Evolutionary conservation across 75 land plant genomes (phyloP).

Genomic region (Sequoiadendron giganteum): DNA sequence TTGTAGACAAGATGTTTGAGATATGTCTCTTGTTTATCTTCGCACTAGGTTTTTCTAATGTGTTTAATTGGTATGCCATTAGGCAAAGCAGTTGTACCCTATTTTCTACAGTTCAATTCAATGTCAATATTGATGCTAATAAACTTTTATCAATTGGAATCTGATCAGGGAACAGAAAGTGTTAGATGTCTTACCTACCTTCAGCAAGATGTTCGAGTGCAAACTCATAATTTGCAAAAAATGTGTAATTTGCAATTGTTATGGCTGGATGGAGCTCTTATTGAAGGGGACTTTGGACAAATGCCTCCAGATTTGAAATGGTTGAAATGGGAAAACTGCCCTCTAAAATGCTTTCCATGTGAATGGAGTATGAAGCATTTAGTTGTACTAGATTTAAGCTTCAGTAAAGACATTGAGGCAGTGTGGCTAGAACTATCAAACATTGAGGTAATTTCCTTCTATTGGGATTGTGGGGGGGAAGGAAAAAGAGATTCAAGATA

Average conservation of each 20-base stretch:
- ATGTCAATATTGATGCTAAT: neutral
- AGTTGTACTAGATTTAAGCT: conserved; percentile 11
- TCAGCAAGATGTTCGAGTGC: conserved; percentile 14
- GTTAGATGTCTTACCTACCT: conserved; percentile 11
- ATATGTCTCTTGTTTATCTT: neutral
- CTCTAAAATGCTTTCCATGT: conserved; percentile 8
- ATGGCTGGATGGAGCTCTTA: conserved; percentile 12
- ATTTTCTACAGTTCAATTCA: neutral
- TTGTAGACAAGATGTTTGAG: neutral
- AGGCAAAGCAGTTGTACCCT: neutral
- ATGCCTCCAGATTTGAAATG: conserved; percentile 14
- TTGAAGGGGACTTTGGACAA: conserved; percentile 10
- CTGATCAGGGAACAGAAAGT: conserved; percentile 2
- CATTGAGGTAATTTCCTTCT: neutral
- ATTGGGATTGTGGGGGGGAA: neutral
- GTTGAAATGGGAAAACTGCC: conserved; percentile 17
- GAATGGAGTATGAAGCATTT: conserved; percentile 14
- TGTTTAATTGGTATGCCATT: neutral
- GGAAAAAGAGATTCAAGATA: neutral
- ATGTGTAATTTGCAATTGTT: conserved; percentile 14
- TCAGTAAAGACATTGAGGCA: conserved; percentile 6
- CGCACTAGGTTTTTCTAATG: neutral
- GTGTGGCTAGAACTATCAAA: neutral
- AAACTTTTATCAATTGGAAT: neutral
- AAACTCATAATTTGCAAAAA: neutral